Base-by-base conservation (phyloP, 2,329 filamentous ascomycete genomes). In the Aspergillus intermedius region DNA sequence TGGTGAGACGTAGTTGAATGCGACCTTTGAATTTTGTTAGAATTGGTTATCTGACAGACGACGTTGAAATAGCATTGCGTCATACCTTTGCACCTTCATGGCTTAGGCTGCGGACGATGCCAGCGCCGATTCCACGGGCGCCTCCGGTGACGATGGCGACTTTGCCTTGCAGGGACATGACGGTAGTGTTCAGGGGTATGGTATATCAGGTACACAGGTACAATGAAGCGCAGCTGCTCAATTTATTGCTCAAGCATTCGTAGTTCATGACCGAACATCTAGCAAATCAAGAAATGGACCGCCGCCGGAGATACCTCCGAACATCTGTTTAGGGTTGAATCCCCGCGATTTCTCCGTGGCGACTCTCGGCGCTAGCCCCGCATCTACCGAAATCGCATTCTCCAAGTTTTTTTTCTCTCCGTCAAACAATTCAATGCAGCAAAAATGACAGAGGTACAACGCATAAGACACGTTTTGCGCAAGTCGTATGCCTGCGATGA, bases 401-500 rank as follows among this genome's bases (percentile, higher is more conserved):
- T 12, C 15, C 15, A 21, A 17, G 35, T 40, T 40, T 8, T 40
- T 40, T 8, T 40, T 21, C 35, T 17, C 34, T 37, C 34, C 9
- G n/a, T 37, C n/a, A 37, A 37, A 19, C n/a, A 37, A 19, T 15
- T 7, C 34, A 15, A 8, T 19, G 13, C 12, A 4, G 34, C 9
- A 4, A 19, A n/a, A 37, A 15, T 19, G 17, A 21, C 10, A 4
- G 17, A 40, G 8, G 4, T 21, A 19, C 15, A 17, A 40, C 51
- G 49, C 10, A 42, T 46, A 23, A 46, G 51, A 19, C 54, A 47
- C 17, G 49, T 57, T 5, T 45, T 57, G 12, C 54, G 54, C 41
- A 57, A 55, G 42, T 43, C 53, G 1, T 57, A 49, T 40, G 53
- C 54, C 10, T 57, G 54, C 35, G 54, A 57, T 47, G 51, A 55